phyloP scores from a whole-genome alignment of 2,329 filamentous ascomycete species.

The Sarocladium strictum region DNA sequence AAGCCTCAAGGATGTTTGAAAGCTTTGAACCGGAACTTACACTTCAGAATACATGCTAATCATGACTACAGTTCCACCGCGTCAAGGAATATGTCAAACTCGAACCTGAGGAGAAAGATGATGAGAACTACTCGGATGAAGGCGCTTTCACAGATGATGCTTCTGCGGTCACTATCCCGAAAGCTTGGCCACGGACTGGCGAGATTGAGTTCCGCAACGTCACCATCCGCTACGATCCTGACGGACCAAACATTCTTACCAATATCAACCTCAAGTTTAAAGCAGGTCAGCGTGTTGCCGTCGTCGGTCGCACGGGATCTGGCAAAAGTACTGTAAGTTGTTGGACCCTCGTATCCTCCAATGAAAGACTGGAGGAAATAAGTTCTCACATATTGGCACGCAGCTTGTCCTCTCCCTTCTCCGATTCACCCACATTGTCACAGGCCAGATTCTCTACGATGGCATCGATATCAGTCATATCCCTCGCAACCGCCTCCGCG shows the following conservation, averaged over 20 bases:
- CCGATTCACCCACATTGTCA: conserved; percentile 45
- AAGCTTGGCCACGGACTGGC: conserved; percentile 39
- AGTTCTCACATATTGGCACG: too few species aligned
- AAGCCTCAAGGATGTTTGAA: too few species aligned
- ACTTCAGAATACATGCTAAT: conserved; percentile 10
- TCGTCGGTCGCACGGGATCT: conserved; percentile 75
- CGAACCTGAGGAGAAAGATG: conserved; percentile 37
- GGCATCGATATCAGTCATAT: conserved; percentile 50
- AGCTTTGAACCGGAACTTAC: too few species aligned
- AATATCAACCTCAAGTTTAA: conserved; percentile 44
- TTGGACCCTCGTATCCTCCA: neutral
- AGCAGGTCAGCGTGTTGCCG: conserved; percentile 69
- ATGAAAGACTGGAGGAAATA: too few species aligned
- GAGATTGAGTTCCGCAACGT: conserved; percentile 45
- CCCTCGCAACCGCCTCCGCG: conserved; percentile 42
- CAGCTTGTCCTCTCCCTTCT: conserved; percentile 48
- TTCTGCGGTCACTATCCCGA: conserved; percentile 28
- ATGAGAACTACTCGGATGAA: conserved; percentile 31
- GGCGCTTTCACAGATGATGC: conserved; percentile 34
- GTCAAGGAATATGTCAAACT: conserved; percentile 43
- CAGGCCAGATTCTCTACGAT: conserved; percentile 48
- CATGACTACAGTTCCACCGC: conserved; percentile 34
- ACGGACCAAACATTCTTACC: conserved; percentile 43
- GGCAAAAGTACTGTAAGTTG: conserved; percentile 70
- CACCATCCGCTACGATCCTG: conserved; percentile 40